These are phyloP conservation scores for Fusarium nematophilum DNA, from an alignment of 2,329 filamentous ascomycete species.

Conservation along the genomic window DNA sequence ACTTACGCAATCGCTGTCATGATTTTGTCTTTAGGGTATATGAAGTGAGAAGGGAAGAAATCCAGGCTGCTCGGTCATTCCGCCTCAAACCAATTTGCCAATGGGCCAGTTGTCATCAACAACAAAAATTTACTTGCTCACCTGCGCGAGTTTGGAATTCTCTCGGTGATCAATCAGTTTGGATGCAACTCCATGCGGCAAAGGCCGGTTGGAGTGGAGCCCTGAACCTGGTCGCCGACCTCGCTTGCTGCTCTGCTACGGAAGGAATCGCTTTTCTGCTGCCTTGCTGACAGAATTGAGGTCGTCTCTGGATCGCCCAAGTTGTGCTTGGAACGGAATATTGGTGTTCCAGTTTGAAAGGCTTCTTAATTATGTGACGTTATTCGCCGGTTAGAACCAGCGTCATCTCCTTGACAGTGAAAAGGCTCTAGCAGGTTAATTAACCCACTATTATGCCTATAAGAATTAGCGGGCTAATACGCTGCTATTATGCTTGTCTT, in stretches of 20 bases:
- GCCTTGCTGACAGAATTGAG: neutral
- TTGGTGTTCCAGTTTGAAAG: neutral
- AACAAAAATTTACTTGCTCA: constrained; percentile 15
- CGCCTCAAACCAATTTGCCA: neutral
- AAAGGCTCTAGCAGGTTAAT: no score
- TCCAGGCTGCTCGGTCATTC: constrained; percentile 1
- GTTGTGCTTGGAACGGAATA: neutral
- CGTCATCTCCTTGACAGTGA: no score
- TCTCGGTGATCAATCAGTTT: constrained; percentile 20
- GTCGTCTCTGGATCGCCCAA: neutral
- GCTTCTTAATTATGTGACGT: constrained; percentile 2
- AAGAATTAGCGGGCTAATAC: no score
- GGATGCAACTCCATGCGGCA: constrained; percentile 28
- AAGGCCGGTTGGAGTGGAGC: constrained; percentile 39
- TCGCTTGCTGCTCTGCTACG: constrained; percentile 29
- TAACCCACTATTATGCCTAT: no score
- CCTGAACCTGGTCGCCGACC: constrained; percentile 31
- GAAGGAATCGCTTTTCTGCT: constrained; percentile 30
- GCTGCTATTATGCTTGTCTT: no score
- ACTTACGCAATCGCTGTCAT: constrained; percentile 23
- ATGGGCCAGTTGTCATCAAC: neutral
- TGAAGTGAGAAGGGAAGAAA: constrained; percentile 1
- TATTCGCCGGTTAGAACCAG: no score
- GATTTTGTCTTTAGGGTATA: constrained; percentile 15
- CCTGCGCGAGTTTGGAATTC: constrained; percentile 18